Evolutionary conservation across 371 early-diverging fungal genomes (phyloP), one percentile per base, ranked within the genome.

Genomic region (Mortierella sp.): DNA sequence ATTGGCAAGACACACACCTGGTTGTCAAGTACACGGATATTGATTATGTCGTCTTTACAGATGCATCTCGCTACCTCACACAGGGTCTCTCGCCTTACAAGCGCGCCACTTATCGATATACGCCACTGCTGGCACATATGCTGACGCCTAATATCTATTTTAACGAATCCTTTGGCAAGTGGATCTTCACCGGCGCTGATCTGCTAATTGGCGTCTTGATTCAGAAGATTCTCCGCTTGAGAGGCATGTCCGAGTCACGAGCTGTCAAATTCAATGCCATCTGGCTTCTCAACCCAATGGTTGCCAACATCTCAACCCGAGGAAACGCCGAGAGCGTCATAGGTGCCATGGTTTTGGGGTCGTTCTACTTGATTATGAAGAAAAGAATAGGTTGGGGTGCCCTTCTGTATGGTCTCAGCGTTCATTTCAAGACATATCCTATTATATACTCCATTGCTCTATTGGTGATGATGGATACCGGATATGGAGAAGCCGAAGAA

Each of bases 381-480:
- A 85, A 88, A 24, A 84, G 87, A 26, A 83, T 90, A 35, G 84
- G 75, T 10, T 65, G 85, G 37, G 95, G 91, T 0, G 94, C 95
- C 8, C 84, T 92, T 12, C 43, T 94, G 39, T 96, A 95, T 88
- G 99, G 98, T 0, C 78, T 97, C n/a, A 87, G 96, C 8, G 97
- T 98, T 10, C 99, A 99, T 83, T 91, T 98, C 73, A 99, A 99
- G 83, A 96, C 98, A 9, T 99, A 97, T 83, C 98, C 99, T 6
- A 88, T 97, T 64, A 93, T 99, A 22, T 97, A 98, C 84, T 94
- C 95, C 0, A 73, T 95, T 0, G 95, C 97, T 0, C 70, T 97
- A 22, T 81, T 94, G 64, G 77, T 89, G 35, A 75, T 91, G 51
- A 72, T 94, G 70, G 94, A 93, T 77, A 86, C 90, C 58, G 63